These are phyloP conservation scores for Rostrohypoxylon terebratum DNA, from an alignment of 495 filamentous ascomycete genomes.

Conservation along the genomic window DNA sequence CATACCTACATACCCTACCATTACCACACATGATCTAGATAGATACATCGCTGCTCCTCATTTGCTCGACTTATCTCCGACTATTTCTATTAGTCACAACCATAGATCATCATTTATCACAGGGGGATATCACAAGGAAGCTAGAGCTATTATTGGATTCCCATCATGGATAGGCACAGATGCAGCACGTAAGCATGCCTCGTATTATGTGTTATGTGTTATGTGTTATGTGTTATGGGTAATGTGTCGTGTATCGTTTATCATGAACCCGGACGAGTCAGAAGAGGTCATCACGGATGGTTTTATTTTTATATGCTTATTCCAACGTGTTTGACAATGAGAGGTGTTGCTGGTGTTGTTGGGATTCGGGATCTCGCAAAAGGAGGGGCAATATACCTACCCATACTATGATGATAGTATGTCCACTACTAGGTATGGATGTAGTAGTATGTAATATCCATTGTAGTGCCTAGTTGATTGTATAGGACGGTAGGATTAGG, in stretches of 20 bases:
- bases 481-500: no score
- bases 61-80: slow-evolving; percentile 9
- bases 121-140: neutral
- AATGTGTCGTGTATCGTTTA: no score
- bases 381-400: slow-evolving; percentile 8
- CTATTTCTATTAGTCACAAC: slow-evolving; percentile 21
- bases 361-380: slow-evolving; percentile 1
- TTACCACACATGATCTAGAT: no score
- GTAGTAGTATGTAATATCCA: no score
- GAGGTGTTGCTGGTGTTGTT: slow-evolving; percentile 27
- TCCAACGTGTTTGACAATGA: slow-evolving; percentile 40
- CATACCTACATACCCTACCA: neutral
- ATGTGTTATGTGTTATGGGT: no score
- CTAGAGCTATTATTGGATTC: neutral
- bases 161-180: slow-evolving; percentile 13
- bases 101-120: slow-evolving; percentile 9
- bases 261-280: neutral
- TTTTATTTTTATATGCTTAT: neutral
- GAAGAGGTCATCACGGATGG: neutral
- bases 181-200: slow-evolving; percentile 28
- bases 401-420: no score
- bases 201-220: slow-evolving; percentile 10
- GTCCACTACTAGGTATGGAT: no score
- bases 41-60: slow-evolving; percentile 1
- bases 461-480: no score